These are phyloP conservation scores for Parastagonospora nodorum DNA, from an alignment of 2,329 filamentous ascomycete species.

Conservation along the genomic window DNA sequence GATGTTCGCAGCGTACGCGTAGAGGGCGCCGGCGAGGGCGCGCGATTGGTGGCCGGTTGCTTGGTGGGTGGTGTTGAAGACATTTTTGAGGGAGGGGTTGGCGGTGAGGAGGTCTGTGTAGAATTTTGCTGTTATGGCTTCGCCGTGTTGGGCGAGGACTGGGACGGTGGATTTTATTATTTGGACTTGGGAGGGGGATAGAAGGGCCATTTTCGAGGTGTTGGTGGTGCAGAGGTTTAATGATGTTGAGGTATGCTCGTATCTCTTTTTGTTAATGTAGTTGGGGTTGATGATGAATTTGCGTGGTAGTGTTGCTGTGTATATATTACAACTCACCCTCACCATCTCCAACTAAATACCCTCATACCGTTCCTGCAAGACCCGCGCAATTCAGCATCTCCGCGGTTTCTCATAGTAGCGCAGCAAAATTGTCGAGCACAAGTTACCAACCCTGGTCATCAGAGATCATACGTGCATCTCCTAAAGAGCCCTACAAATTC, in stretches of 20 bases:
- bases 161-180: conserved; percentile 75
- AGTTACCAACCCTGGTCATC: background rate
- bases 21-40: conserved; percentile 72
- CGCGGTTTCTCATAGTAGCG: conserved; percentile 2
- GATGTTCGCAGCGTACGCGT: conserved; percentile 74
- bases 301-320: background rate
- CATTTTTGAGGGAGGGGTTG: conserved; percentile 68
- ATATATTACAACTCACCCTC: background rate
- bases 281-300: too few relatives aligned
- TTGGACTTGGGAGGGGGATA: conserved; percentile 66
- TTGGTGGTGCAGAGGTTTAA: too few relatives aligned
- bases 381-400: conserved; percentile 8
- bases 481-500: background rate
- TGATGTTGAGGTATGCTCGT: background rate
- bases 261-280: background rate
- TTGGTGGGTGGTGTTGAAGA: conserved; percentile 76
- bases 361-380: conserved; percentile 2
- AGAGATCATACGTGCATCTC: conserved; percentile 3
- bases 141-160: conserved; percentile 69
- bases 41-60: conserved; percentile 68
- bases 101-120: conserved; percentile 70
- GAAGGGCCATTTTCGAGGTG: conserved; percentile 48
- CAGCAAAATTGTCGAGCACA: background rate
- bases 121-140: conserved; percentile 71
- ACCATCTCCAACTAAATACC: conserved; percentile 3